Evolutionary conservation across 306 rosid genomes (phyloP).

Genomic region (Cucurbita moschata): DNA sequence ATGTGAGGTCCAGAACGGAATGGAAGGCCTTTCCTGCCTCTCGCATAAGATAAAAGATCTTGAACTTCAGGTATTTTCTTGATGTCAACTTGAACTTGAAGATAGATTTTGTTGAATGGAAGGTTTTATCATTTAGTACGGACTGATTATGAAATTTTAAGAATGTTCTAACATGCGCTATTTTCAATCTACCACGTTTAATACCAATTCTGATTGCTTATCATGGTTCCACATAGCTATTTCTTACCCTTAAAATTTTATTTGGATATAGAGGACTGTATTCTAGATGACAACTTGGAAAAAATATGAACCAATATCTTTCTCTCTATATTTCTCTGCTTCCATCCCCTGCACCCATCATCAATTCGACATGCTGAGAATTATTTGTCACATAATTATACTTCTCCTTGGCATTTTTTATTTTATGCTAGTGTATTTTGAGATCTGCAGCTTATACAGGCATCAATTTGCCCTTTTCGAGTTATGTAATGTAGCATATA

Average conservation of each 20-base stretch:
- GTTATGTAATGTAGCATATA: not conserved
- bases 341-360: not conserved
- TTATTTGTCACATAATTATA: not conserved
- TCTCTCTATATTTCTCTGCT: not conserved
- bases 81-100: not conserved
- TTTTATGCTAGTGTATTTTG: not conserved
- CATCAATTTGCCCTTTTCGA: not conserved
- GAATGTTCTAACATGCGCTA: not conserved
- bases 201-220: not conserved
- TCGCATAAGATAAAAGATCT: conserved; percentile 61
- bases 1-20: conserved; percentile 64
- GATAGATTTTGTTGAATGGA: not conserved
- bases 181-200: not conserved
- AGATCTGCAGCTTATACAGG: not conserved
- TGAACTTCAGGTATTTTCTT: conserved; percentile 60
- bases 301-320: not conserved
- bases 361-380: not conserved
- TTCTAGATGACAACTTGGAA: not conserved
- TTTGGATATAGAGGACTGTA: not conserved
- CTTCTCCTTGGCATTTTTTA: not conserved
- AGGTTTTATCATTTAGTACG: not conserved
- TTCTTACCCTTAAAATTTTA: not conserved
- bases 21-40: conserved; percentile 53
- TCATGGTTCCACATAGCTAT: not conserved
- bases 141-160: not conserved